Base-by-base conservation (phyloP, 208 protist species). In the Phytomonas francai region DNA sequence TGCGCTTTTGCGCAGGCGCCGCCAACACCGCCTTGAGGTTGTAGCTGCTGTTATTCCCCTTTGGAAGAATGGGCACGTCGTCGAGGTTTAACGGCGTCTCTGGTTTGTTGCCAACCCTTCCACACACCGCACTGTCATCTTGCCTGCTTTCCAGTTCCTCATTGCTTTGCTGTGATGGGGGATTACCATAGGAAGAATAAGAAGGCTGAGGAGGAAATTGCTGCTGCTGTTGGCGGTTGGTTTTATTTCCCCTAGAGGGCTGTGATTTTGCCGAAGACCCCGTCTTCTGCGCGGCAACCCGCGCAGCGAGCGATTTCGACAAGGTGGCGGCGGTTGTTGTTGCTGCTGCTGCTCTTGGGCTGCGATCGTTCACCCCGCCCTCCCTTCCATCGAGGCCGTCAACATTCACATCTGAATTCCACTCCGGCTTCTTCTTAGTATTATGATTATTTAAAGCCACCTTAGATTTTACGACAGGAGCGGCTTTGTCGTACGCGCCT, bases 391-490 rank as follows among this genome's bases (percentile, higher is more conserved):
- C 62, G 22, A 42, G 19, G 3, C 57, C 11, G 12, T 66, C 32
- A 7, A 33, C 22, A 57, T 16, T 33, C 28, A 30, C 68, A 54
- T 89, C 87, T 31, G 70, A 78, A 68, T 88, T 93, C 83, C 84
- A 93, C 39, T 66, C 75, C 0, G 84, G 87, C 58, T 81, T 81
- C 29, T 67, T 70, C 34, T 33, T 54, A 8, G 3, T 22, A 11
- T 27, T 30, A 19, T 51, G 34, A 25, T 34, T 58, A 49, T 49
- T 49, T 9, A 12, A 22, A 3, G 39, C 12, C 39, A 49, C 2
- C 39, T 49, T 49, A 2, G 39, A 49, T 19, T 49, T 49, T 3
- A 49, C 39, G 39, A 12, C 39, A 12, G 9, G 9, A 3, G 12
- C 39, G 7, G 7, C 14, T 12, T 49, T 49, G 39, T 65, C 61